Conservation (phyloP, 208 protist genomes). For the Trypanosoma cruzi region DNA sequence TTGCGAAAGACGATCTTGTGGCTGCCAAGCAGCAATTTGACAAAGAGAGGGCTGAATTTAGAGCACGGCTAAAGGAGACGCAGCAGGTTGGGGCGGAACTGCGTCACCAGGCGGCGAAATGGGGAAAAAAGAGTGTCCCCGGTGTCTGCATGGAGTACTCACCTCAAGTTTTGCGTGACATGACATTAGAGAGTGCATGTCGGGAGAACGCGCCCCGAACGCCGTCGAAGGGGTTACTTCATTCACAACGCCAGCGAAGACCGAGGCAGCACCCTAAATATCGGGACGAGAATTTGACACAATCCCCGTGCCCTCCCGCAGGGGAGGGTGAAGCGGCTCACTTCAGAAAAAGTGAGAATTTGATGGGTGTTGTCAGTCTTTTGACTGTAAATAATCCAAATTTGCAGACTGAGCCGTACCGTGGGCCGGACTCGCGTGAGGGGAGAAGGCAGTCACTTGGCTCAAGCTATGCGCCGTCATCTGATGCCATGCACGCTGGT, state of each 20-base stretch:
- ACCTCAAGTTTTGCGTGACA: not conserved
- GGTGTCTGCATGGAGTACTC: not conserved
- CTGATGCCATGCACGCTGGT: constrained; percentile 10
- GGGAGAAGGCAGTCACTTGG: constrained; percentile 2
- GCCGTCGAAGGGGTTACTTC: not conserved
- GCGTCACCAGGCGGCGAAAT: constrained; percentile 8
- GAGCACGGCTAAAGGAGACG: constrained; percentile 7
- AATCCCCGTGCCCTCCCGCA: not conserved
- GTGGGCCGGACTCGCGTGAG: not conserved
- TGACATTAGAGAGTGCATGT: constrained; percentile 9
- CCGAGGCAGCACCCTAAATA: not conserved
- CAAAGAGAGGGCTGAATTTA: constrained; percentile 14
- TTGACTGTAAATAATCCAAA: constrained; percentile 8
- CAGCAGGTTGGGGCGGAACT: constrained; percentile 17
- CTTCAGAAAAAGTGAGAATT: not conserved
- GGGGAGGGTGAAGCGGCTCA: not conserved
- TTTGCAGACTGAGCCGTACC: not conserved
- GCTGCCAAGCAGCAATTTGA: constrained; percentile 20
- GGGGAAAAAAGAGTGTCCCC: constrained; percentile 4
- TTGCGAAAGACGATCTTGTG: constrained; percentile 24
- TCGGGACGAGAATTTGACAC: not conserved
- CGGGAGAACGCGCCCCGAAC: not conserved
- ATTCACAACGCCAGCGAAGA: not conserved
- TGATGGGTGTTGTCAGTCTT: constrained; percentile 13
- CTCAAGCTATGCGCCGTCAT: constrained; percentile 7